Evolutionary conservation across 176 grass and related monocot species (phyloP).

Genomic region (Melocanna baccifera): DNA sequence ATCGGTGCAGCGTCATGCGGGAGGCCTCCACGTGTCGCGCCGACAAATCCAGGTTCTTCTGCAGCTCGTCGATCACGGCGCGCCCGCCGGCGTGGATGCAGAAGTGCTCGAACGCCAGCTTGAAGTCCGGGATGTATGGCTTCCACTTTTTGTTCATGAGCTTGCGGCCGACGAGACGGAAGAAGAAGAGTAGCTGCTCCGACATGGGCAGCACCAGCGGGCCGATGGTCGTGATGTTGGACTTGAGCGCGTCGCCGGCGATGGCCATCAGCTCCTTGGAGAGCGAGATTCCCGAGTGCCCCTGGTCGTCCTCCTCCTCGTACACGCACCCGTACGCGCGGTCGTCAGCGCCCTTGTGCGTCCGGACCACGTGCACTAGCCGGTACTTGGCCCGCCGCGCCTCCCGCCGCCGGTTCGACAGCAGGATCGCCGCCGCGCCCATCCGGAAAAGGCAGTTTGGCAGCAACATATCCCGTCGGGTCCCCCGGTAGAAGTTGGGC

Average conservation of each 20-base stretch:
- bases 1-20: slow-evolving; percentile 86
- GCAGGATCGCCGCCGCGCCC: slow-evolving; percentile 84
- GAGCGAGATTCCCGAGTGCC: slow-evolving; percentile 78
- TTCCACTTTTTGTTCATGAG: slow-evolving; percentile 63
- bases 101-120: slow-evolving; percentile 90
- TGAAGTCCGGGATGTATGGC: slow-evolving; percentile 95
- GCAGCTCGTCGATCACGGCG: slow-evolving; percentile 83
- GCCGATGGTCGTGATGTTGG: slow-evolving; percentile 91
- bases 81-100: slow-evolving; percentile 83
- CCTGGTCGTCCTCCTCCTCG: slow-evolving; percentile 78
- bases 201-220: slow-evolving; percentile 88
- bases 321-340: slow-evolving; percentile 81
- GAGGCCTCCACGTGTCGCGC: slow-evolving; percentile 82
- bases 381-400: slow-evolving; percentile 71
- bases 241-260: slow-evolving; percentile 87
- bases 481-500: slow-evolving; percentile 82
- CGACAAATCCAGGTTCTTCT: slow-evolving; percentile 87
- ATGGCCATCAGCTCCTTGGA: slow-evolving; percentile 96
- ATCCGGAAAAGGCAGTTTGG: slow-evolving; percentile 93
- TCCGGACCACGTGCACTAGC: slow-evolving; percentile 79
- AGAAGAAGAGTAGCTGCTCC: slow-evolving; percentile 93
- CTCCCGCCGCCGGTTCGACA: slow-evolving; percentile 73
- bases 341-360: slow-evolving; percentile 83
- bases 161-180: slow-evolving; percentile 73
- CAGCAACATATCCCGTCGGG: slow-evolving; percentile 67